A percentile compares a stretch with the other conserved stretches of the same genome.
phyloP scores from a whole-genome alignment of 1,284 basidiomycete species.

The Tilletia caries region DNA sequence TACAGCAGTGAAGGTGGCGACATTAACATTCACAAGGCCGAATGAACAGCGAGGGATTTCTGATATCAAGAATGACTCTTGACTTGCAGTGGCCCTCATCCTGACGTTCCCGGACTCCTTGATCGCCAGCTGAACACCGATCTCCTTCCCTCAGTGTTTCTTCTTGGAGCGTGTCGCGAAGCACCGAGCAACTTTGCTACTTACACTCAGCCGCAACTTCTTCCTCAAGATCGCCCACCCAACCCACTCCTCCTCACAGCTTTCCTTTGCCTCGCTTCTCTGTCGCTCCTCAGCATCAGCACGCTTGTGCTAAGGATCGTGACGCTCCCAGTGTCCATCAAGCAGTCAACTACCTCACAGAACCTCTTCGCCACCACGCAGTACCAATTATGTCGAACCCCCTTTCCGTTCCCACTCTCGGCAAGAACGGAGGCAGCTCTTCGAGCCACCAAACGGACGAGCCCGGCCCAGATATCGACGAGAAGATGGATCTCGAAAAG shows the following conservation, averaged over 20 bases:
- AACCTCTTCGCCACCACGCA: background rate
- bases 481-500: slow-evolving; percentile 4
- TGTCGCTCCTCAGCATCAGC: background rate
- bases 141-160: too few species aligned
- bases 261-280: background rate
- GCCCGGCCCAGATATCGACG: background rate
- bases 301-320: too few species aligned
- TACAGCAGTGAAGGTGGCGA: too few species aligned
- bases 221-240: too few species aligned
- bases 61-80: background rate
- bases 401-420: background rate
- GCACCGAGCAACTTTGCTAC: too few species aligned
- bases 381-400: background rate
- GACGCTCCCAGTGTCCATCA: too few species aligned
- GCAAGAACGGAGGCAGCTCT: background rate
- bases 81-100: background rate
- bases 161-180: too few species aligned
- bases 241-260: too few species aligned
- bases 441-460: background rate
- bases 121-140: background rate
- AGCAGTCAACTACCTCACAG: too few species aligned
- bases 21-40: too few species aligned
- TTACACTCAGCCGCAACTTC: too few species aligned
- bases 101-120: background rate
- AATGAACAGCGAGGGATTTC: too few species aligned